phyloP scores from a whole-genome alignment of 495 filamentous ascomycete genomes.

The Aspergillus panamensis region DNA sequence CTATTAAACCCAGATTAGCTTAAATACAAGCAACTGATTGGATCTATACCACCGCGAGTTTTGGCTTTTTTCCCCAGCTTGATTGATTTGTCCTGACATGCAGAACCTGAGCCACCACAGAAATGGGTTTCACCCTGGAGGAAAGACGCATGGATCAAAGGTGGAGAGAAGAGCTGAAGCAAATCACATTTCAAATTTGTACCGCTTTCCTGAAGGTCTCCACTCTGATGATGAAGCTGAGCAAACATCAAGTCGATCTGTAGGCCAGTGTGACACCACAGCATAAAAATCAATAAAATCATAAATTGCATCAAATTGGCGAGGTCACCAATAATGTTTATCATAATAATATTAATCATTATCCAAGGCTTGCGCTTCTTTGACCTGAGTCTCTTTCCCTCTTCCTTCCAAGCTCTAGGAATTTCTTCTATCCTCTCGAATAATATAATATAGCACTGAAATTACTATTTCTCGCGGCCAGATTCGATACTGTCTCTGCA shows the following conservation, averaged over 20 bases:
- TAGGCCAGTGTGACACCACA: slow-evolving; percentile 3
- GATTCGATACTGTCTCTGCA: not conserved
- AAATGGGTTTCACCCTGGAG: not conserved
- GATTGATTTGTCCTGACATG: slow-evolving; percentile 5
- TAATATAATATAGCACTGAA: not conserved
- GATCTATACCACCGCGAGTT: not conserved
- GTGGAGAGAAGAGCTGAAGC: not conserved
- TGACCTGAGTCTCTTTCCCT: not conserved
- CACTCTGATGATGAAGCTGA: slow-evolving; percentile 1
- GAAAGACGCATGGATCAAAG: not conserved
- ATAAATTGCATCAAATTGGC: slow-evolving; percentile 5
- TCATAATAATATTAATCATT: not conserved
- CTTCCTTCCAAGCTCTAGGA: not conserved
- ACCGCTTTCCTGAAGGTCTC: slow-evolving; percentile 8
- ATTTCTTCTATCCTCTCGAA: not conserved
- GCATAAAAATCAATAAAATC: not conserved
- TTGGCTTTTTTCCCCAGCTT: slow-evolving; percentile 4
- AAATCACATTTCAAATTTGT: slow-evolving; percentile 5
- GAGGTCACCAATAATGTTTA: too few species aligned
- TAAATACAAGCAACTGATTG: slow-evolving; percentile 1
- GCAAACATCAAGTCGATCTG: not conserved
- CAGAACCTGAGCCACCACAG: not conserved
- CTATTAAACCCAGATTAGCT: slow-evolving; percentile 10
- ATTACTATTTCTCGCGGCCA: not conserved
- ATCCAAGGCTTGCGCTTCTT: not conserved